Evolutionary conservation across 805 yeast species (phyloP).

Genomic region (Myxozyma mucilagina): DNA sequence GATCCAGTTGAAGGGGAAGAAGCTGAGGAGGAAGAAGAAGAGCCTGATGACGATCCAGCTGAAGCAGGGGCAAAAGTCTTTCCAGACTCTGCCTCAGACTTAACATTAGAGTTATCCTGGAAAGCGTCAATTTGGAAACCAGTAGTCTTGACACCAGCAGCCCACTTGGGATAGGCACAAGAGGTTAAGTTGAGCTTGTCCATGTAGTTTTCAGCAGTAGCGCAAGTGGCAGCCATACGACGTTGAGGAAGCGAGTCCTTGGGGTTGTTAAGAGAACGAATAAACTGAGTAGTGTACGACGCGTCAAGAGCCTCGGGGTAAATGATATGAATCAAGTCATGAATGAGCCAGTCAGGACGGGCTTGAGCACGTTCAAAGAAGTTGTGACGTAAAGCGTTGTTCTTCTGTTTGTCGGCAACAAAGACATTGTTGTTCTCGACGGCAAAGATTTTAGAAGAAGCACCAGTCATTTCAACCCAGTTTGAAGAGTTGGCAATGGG

Average conservation of each 20-base stretch:
- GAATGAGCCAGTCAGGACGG: slow-evolving; percentile 7
- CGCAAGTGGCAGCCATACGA: slow-evolving; percentile 8
- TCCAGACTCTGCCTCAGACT: slow-evolving; percentile 12
- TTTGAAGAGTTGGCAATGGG: neutral
- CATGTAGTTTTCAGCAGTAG: neutral
- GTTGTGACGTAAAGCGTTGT: slow-evolving; percentile 10
- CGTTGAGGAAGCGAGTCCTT: slow-evolving; percentile 8
- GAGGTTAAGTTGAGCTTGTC: slow-evolving; percentile 9
- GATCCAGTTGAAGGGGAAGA: neutral
- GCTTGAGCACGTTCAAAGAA: slow-evolving; percentile 3
- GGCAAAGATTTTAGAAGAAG: slow-evolving; percentile 1
- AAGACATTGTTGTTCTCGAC: slow-evolving; percentile 4
- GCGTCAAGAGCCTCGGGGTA: neutral
- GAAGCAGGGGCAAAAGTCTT: neutral
- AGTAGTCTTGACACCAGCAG: neutral
- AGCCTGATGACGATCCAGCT: no score
- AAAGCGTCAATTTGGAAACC: slow-evolving; percentile 9
- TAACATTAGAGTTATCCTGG: neutral
- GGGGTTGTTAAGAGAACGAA: neutral
- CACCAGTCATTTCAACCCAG: slow-evolving; percentile 4
- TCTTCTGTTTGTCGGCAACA: slow-evolving; percentile 3
- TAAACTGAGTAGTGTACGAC: neutral
- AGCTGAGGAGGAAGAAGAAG: no score
- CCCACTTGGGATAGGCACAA: slow-evolving; percentile 12
- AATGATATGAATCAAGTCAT: neutral